Evolutionary conservation across 768 basidiomycete species (phyloP).

Genomic region (Mycena floridula): DNA sequence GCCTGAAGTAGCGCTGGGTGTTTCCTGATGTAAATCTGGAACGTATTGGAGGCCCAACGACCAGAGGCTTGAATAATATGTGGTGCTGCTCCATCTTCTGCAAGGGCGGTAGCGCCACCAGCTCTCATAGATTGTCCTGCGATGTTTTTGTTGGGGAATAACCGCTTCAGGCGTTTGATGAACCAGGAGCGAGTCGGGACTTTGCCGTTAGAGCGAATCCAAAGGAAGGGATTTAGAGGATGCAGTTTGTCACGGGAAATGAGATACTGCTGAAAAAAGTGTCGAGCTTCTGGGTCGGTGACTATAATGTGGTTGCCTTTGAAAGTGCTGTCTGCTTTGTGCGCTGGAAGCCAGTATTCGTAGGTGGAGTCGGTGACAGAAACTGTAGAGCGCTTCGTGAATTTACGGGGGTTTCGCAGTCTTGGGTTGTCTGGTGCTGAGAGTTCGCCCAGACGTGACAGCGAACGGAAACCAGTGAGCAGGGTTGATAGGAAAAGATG

Average conservation of each 20-base stretch:
- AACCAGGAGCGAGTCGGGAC: conserved; percentile 31
- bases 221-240: conserved; percentile 24
- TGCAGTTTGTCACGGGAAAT: conserved; percentile 15
- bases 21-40: conserved; percentile 15
- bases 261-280: conserved; percentile 17
- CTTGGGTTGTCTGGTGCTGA: conserved; percentile 9
- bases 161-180: conserved; percentile 14
- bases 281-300: conserved; percentile 1
- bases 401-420: conserved; percentile 9
- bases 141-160: conserved; percentile 13
- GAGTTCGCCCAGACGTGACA: conserved; percentile 23
- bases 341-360: no score
- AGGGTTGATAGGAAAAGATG: conserved; percentile 1
- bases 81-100: conserved; percentile 7
- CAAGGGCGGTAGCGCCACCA: conserved; percentile 35
- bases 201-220: conserved; percentile 21
- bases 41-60: conserved; percentile 31
- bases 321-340: conserved; percentile 31
- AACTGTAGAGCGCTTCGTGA: conserved; percentile 11
- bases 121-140: conserved; percentile 17
- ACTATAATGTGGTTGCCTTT: neutral
- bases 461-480: conserved; percentile 15
- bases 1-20: conserved; percentile 18
- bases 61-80: conserved; percentile 11
- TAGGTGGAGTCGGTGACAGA: no score